Percentiles rank a stretch among this genome's conserved stretches.
phyloP scores from a whole-genome alignment of 305 asterid genomes.

The Fraxinus latifolia region DNA sequence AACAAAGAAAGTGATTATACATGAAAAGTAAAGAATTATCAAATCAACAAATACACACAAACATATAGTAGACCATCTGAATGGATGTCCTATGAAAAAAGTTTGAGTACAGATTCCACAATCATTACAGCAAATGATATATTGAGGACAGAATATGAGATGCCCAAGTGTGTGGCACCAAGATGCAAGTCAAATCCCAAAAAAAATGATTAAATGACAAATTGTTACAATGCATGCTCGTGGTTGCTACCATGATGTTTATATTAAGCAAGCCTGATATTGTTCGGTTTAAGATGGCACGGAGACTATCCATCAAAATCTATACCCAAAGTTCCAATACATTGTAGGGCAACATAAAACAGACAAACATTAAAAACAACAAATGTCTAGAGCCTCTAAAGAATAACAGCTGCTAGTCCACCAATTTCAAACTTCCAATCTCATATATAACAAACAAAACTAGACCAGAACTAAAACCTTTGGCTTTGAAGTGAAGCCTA shows the following conservation, averaged over 20 bases:
- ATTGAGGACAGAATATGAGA: background rate
- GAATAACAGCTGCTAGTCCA: background rate
- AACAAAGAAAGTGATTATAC: constrained; percentile 3
- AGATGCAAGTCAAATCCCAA: background rate
- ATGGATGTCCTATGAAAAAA: background rate
- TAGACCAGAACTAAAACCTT: background rate
- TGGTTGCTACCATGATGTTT: background rate
- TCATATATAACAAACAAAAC: constrained; percentile 1
- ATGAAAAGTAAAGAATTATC: background rate
- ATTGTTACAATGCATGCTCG: background rate
- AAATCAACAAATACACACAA: background rate
- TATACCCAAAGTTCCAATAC: background rate
- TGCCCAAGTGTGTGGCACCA: background rate
- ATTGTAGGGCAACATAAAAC: background rate
- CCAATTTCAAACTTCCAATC: background rate
- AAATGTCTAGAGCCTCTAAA: background rate
- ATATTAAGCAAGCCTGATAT: constrained; percentile 1
- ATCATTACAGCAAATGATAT: background rate
- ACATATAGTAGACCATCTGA: background rate
- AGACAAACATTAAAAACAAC: constrained; percentile 1
- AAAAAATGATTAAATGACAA: background rate
- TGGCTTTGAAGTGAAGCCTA: background rate
- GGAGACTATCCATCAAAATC: background rate
- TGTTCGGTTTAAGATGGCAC: background rate
- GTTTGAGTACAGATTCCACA: background rate